Evolutionary conservation across 768 basidiomycete genomes (phyloP).

Genomic region (Hysterangium stoloniferum): DNA sequence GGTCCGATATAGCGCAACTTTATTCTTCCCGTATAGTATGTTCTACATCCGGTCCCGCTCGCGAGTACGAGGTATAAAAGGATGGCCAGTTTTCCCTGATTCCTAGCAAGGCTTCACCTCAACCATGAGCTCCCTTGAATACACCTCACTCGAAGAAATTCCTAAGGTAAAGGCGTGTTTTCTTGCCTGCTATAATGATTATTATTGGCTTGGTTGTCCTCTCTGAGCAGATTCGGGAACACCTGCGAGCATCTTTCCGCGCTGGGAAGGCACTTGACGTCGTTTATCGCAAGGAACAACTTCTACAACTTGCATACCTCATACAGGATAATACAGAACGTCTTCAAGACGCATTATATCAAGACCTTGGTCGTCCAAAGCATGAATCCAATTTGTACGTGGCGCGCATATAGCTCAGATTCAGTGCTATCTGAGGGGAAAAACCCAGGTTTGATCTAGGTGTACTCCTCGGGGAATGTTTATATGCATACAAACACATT

Average conservation of each 20-base stretch:
- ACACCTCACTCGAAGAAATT: constrained; percentile 48
- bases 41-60: no score
- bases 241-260: constrained; percentile 35
- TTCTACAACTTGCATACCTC: constrained; percentile 64
- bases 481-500: constrained; percentile 50
- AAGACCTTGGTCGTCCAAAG: constrained; percentile 57
- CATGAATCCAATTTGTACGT: constrained; percentile 50
- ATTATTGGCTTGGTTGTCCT: neutral
- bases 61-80: no score
- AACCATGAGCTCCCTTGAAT: constrained; percentile 25
- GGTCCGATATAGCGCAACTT: no score
- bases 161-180: constrained; percentile 30
- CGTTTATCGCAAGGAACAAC: constrained; percentile 64
- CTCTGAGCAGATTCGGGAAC: neutral
- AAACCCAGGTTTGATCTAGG: constrained; percentile 66
- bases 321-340: constrained; percentile 62
- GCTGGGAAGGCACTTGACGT: constrained; percentile 59
- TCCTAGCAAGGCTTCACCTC: no score
- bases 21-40: no score
- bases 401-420: no score
- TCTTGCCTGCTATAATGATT: no score
- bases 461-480: constrained; percentile 41
- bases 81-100: no score
- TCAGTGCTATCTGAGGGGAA: no score
- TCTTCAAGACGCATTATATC: constrained; percentile 48